A percentile compares a stretch with the other conserved stretches of the same genome.
phyloP scores from a whole-genome alignment of 2,329 filamentous ascomycete genomes.

The Phyllosticta citrichinensis region DNA sequence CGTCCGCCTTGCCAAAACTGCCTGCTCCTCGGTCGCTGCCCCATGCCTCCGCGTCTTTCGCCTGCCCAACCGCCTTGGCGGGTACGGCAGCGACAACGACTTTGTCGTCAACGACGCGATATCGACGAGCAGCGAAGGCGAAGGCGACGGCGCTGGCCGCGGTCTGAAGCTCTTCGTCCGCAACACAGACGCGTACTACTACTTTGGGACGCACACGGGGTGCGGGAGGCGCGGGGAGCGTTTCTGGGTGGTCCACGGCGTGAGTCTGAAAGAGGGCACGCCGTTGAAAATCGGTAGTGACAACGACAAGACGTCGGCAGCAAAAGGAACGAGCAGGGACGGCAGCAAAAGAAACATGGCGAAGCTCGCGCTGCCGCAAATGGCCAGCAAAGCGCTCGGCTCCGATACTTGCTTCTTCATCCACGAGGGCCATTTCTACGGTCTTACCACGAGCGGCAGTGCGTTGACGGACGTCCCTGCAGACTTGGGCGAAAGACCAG shows the following conservation, averaged over 20 bases:
- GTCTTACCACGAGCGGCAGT: constrained; percentile 14
- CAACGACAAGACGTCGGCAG: no score
- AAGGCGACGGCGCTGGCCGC: neutral
- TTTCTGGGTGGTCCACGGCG: constrained; percentile 41
- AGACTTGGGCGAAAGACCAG: no score
- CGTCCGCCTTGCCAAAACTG: neutral
- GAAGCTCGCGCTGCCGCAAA: neutral
- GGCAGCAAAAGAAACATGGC: neutral
- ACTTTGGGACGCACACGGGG: constrained; percentile 55
- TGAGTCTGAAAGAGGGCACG: neutral
- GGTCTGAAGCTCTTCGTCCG: constrained; percentile 55
- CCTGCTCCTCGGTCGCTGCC: neutral
- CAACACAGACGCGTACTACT: constrained; percentile 51
- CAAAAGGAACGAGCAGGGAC: no score
- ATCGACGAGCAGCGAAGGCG: neutral
- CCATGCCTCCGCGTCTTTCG: neutral
- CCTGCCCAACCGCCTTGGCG: neutral
- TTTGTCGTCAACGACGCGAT: constrained; percentile 15
- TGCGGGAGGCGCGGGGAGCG: constrained; percentile 44
- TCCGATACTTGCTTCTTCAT: neutral
- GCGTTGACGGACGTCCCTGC: no score
- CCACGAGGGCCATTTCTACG: neutral
- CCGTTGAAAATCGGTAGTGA: no score
- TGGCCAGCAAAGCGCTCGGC: neutral
- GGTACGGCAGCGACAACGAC: neutral